These are phyloP conservation scores for Trichosporon ovoides DNA, from an alignment of 1,284 basidiomycete species.

Conservation along the genomic window DNA sequence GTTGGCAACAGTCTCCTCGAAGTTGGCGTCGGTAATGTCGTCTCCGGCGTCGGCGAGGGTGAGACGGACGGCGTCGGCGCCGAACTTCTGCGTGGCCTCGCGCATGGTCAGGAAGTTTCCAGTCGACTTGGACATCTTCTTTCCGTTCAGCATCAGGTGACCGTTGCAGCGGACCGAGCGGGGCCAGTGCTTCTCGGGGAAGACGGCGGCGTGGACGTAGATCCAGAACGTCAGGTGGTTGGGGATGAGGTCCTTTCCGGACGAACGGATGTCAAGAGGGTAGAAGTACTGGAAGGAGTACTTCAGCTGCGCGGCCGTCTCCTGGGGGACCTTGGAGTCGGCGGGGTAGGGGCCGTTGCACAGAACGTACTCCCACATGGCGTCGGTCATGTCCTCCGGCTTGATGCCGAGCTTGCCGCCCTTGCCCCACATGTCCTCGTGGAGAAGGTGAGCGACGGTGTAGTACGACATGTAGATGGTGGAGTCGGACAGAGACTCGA, in stretches of 20 bases:
- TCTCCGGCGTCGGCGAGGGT: constrained; percentile 95
- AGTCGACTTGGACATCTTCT: constrained; percentile 98
- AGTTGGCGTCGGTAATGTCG: constrained; percentile 81
- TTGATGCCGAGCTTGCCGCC: constrained; percentile 79
- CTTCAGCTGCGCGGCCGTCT: constrained; percentile 77
- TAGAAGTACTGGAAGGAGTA: constrained; percentile 97
- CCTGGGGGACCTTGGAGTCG: constrained; percentile 58
- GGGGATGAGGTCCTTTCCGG: constrained; percentile 96
- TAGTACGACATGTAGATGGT: constrained; percentile 99
- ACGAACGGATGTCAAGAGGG: constrained; percentile 95
- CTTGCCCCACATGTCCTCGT: constrained; percentile 72
- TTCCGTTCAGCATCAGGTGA: constrained; percentile 94
- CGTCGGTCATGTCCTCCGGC: constrained; percentile 91
- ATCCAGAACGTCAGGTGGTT: constrained; percentile 95
- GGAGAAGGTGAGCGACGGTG: constrained; percentile 83
- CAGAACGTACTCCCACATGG: constrained; percentile 94
- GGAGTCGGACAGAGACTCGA: constrained; percentile 94
- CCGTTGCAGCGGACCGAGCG: constrained; percentile 89
- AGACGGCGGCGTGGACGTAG: constrained; percentile 91
- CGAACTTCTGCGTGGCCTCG: constrained; percentile 50
- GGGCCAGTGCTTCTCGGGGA: constrained; percentile 93
- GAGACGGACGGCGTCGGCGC: constrained; percentile 69
- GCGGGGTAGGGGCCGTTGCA: constrained; percentile 69
- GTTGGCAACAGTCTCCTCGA: constrained; percentile 98
- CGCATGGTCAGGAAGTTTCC: constrained; percentile 53